Conservation (phyloP, 2,329 filamentous ascomycete species). For the Bipolaris oryzae region DNA sequence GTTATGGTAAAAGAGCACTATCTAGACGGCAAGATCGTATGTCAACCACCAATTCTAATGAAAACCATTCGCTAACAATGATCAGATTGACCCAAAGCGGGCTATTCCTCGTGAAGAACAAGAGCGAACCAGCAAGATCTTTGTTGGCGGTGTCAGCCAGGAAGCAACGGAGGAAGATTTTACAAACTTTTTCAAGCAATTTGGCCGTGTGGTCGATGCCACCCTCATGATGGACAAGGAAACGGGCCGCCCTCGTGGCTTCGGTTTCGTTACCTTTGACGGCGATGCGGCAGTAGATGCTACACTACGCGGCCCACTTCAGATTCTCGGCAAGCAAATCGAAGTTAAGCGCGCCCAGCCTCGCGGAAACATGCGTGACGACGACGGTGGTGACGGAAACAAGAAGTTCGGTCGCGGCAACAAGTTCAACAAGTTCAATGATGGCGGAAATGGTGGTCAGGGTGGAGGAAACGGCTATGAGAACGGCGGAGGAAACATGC, state of each 20-base stretch:
- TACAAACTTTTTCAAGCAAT: slow-evolving; percentile 94
- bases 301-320: slow-evolving; percentile 80
- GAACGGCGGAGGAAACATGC: slow-evolving; percentile 56
- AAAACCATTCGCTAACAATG: slow-evolving; percentile 24
- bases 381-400: slow-evolving; percentile 73
- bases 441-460: slow-evolving; percentile 49
- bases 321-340: slow-evolving; percentile 94
- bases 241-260: slow-evolving; percentile 92
- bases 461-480: slow-evolving; percentile 51
- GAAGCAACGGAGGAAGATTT: slow-evolving; percentile 97
- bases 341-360: slow-evolving; percentile 99
- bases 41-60: slow-evolving; percentile 41
- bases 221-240: slow-evolving; percentile 99
- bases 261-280: slow-evolving; percentile 98
- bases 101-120: slow-evolving; percentile 97
- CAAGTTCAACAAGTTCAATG: slow-evolving; percentile 48
- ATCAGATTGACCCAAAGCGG: slow-evolving; percentile 93
- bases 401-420: slow-evolving; percentile 48
- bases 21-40: slow-evolving; percentile 96
- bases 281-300: slow-evolving; percentile 93
- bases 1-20: slow-evolving; percentile 99
- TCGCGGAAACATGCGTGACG: slow-evolving; percentile 89
- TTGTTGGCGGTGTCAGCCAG: slow-evolving; percentile 96
- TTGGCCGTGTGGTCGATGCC: slow-evolving; percentile 93
- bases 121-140: slow-evolving; percentile 98